Evolutionary conservation across 2,329 filamentous ascomycete genomes (phyloP), one percentile per base, ranked within the genome.

Genomic region (Pseudocercospora crystallina): DNA sequence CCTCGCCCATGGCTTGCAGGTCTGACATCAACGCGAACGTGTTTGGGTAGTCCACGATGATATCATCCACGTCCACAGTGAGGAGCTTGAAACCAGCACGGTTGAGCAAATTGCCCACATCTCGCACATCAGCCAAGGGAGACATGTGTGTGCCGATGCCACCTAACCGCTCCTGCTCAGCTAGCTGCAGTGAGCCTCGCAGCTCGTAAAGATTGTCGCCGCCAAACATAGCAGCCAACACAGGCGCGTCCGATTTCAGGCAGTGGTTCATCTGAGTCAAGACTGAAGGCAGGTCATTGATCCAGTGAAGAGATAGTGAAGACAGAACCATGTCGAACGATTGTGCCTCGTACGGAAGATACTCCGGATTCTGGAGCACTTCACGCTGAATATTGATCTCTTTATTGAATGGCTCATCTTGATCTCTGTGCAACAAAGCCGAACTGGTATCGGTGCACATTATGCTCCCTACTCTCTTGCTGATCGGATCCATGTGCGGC

Each of bases 1-100:
- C 85, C 75, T 99, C 95, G 8, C 91, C 94, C 94, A 99, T 99
- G 17, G 89, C 86, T 70, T 97, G 92, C 49, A 99, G 74, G 70
- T 99, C 94, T 62, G 85, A 80, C 91, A 99, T 96, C 47, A 99
- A 76, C 1, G 90, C 84, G 73, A 96, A 96, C 0, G 81, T 87
- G 71, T 92, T 84, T 0, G 94, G 94, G 66, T 90, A 99, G 69
- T 96, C 90, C 29, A 99, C 90, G 26, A 97, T 83, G 43, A 99
- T 95, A 71, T 99, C 94, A 71, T 99, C 95, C 11, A 99, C 86
- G 64, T 99, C 94, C 1, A 99, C 90, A 0, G 95, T 99, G 62
- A 97, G 77, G 76, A 99, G 87, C 71, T 91, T 95, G 76, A 97
- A 99, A 13, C 91, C 90, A 0, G 92, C 89, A 56, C 86, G 85